Evolutionary conservation across 495 filamentous ascomycete species (phyloP).

Genomic region (Neurospora tetraspora): DNA sequence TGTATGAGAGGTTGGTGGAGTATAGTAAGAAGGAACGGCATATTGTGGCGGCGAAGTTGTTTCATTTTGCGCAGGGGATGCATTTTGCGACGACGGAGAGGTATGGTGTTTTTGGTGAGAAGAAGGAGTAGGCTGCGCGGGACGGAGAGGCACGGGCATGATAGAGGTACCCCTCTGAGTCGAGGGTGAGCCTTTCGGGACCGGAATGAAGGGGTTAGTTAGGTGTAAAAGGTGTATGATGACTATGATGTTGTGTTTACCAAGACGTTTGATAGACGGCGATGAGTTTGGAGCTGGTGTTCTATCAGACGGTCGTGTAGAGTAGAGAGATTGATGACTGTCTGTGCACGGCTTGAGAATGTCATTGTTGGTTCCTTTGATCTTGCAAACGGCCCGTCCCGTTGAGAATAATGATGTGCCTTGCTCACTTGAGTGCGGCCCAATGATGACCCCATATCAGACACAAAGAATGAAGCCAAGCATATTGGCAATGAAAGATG

Average conservation of each 20-base stretch:
- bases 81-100: slow-evolving; percentile 28
- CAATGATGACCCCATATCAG: not conserved
- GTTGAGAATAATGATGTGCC: not conserved
- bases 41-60: slow-evolving; percentile 33
- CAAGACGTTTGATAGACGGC: not conserved
- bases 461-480: not conserved
- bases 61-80: slow-evolving; percentile 36
- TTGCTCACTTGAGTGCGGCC: not conserved
- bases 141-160: not conserved
- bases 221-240: not conserved
- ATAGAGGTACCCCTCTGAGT: not conserved
- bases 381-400: not conserved
- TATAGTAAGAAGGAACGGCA: slow-evolving; percentile 28
- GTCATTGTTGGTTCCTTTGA: not conserved
- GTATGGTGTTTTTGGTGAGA: slow-evolving; percentile 16
- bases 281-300: not conserved
- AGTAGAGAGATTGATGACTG: not conserved
- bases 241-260: not conserved
- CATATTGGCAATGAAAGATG: not conserved
- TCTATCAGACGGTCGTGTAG: not conserved
- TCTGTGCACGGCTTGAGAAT: not conserved
- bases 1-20: slow-evolving; percentile 39
- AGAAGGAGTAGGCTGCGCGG: no score
- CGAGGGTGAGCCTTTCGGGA: no score
- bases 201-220: no score